A percentile compares a stretch with the other conserved stretches of the same genome.
Evolutionary conservation across 495 filamentous ascomycete species (phyloP).

Genomic region (Aspergillus nidulans): DNA sequence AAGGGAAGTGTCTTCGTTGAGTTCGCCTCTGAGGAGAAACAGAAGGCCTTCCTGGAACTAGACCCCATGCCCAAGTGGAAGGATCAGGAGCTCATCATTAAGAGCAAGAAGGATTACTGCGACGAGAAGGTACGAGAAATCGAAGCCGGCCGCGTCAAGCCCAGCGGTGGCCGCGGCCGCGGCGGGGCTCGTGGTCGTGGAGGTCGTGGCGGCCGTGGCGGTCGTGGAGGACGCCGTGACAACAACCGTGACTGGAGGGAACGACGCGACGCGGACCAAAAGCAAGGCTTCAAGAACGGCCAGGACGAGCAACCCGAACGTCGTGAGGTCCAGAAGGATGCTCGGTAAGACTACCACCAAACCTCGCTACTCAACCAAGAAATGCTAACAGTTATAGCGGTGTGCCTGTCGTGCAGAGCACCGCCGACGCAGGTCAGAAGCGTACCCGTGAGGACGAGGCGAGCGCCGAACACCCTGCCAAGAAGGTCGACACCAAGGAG

Average conservation of each 20-base stretch:
- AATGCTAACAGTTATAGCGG: constrained; percentile 28
- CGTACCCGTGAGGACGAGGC: constrained; percentile 43
- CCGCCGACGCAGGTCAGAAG: constrained; percentile 41
- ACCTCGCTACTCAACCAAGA: background rate
- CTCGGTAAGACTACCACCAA: constrained; percentile 32
- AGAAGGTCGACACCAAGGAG: constrained; percentile 49
- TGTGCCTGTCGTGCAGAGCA: constrained; percentile 46
- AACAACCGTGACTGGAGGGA: constrained; percentile 61
- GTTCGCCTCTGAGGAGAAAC: constrained; percentile 69
- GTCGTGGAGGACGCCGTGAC: constrained; percentile 28
- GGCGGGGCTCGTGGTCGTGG: constrained; percentile 30
- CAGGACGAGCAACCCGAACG: background rate
- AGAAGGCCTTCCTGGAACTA: constrained; percentile 69
- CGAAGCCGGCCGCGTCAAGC: constrained; percentile 62
- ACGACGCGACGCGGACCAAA: constrained; percentile 60
- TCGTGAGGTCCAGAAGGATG: constrained; percentile 38
- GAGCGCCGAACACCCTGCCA: constrained; percentile 37
- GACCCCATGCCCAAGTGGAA: constrained; percentile 82
- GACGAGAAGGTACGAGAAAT: constrained; percentile 74
- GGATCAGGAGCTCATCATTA: constrained; percentile 65
- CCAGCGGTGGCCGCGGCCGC: constrained; percentile 36
- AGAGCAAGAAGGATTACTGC: constrained; percentile 83
- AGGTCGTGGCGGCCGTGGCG: constrained; percentile 24
- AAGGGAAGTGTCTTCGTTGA: constrained; percentile 96
- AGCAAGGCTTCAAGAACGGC: constrained; percentile 50